Evolutionary conservation across 345 rosid genomes (phyloP).

Genomic region (Ceriops decandra): DNA sequence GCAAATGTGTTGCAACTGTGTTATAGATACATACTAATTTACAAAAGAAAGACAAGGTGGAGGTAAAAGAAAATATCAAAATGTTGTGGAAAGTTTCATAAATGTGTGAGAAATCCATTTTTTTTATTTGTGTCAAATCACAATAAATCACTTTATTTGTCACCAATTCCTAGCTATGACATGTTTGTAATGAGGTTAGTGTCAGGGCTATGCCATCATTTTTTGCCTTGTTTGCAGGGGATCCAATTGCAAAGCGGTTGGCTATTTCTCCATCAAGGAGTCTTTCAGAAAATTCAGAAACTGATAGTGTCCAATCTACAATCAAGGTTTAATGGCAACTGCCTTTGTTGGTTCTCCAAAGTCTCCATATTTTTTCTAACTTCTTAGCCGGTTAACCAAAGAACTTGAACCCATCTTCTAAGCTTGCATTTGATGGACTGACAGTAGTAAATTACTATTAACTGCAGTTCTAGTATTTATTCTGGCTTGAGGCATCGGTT

Average conservation of each 20-base stretch:
- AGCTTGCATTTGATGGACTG: not conserved
- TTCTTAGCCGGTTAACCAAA: conserved; percentile 6
- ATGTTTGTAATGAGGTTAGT: not conserved
- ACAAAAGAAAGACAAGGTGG: not conserved
- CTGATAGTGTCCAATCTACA: conserved; percentile 31
- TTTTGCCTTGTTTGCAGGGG: conserved; percentile 42
- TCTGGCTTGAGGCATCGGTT: not conserved
- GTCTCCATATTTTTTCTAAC: not conserved
- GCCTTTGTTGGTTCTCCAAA: not conserved
- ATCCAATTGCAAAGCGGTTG: conserved; percentile 65
- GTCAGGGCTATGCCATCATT: conserved; percentile 1
- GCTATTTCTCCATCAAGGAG: conserved; percentile 36
- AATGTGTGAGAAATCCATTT: not conserved
- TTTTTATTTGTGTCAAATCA: not conserved
- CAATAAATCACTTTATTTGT: not conserved
- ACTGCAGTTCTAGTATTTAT: not conserved
- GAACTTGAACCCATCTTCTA: not conserved
- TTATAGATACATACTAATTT: too few relatives aligned
- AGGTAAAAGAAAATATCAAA: not conserved
- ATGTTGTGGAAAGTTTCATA: too few relatives aligned
- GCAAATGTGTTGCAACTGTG: too few relatives aligned
- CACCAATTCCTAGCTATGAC: too few relatives aligned
- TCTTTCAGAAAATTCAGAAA: conserved; percentile 38
- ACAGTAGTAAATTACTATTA: not conserved
- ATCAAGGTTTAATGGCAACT: conserved; percentile 38